A percentile compares a stretch with the other conserved stretches of the same genome.
These are phyloP conservation scores for Apiotrichum veenhuisii DNA, from an alignment of 1,284 basidiomycete species.

Conservation along the genomic window DNA sequence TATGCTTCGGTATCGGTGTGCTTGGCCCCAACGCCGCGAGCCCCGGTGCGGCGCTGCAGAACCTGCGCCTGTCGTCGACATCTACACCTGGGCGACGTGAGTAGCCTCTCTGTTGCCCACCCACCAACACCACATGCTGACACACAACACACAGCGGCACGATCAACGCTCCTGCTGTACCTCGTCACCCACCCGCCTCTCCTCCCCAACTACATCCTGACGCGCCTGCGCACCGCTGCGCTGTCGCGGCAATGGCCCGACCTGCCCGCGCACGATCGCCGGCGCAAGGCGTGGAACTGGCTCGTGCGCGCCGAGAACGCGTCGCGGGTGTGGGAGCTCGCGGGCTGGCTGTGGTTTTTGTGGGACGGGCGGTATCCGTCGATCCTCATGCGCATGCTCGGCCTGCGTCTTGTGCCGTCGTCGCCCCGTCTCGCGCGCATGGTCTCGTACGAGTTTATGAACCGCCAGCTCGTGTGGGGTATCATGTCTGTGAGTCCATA, in stretches of 20 bases:
- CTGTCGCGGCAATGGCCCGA: conserved; percentile 86
- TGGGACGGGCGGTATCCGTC: conserved; percentile 87
- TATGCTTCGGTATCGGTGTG: conserved; percentile 81
- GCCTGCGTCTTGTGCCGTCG: conserved; percentile 72
- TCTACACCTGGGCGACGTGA: conserved; percentile 7
- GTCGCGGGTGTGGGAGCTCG: conserved; percentile 59
- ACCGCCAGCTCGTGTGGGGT: conserved; percentile 98
- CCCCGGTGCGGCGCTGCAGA: conserved; percentile 89
- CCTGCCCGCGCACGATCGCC: conserved; percentile 68
- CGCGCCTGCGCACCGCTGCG: conserved; percentile 68
- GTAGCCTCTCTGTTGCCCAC: too few relatives aligned
- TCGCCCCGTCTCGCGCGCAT: conserved; percentile 69
- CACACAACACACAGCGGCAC: conserved; percentile 28
- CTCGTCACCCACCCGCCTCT: conserved; percentile 64
- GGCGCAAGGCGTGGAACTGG: conserved; percentile 71
- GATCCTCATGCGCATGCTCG: conserved; percentile 74
- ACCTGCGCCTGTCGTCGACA: conserved; percentile 55
- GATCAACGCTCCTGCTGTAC: conserved; percentile 62
- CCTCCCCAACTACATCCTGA: conserved; percentile 72
- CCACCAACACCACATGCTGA: too few relatives aligned
- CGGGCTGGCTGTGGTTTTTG: conserved; percentile 79
- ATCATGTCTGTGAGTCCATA: conserved; percentile 76
- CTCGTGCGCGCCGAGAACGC: conserved; percentile 65
- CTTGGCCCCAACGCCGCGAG: conserved; percentile 71
- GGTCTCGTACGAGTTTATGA: conserved; percentile 98